Percentiles rank a stretch among this genome's conserved stretches.
Evolutionary conservation across 2,329 filamentous ascomycete species (phyloP).

Genomic region (Penicillium olsonii): DNA sequence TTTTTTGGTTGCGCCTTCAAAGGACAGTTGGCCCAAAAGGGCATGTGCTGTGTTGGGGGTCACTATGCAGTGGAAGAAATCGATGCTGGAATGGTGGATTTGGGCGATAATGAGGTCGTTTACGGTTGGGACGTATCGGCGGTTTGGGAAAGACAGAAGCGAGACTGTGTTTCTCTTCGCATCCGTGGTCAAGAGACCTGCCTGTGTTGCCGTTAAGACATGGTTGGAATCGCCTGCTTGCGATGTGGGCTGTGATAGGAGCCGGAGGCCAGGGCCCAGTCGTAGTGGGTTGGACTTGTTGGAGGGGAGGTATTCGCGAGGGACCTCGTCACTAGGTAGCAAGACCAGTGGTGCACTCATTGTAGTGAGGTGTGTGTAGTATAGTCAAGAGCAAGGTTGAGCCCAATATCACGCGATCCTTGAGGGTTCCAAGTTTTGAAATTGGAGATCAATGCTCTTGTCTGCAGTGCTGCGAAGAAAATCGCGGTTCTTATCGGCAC

Average conservation of each 20-base stretch:
- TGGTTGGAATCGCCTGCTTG: conserved; percentile 58
- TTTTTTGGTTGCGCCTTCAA: conserved; percentile 90
- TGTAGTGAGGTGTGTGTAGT: conserved; percentile 13
- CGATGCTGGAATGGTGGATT: conserved; percentile 71
- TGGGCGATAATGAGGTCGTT: conserved; percentile 89
- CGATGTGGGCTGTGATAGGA: conserved; percentile 73
- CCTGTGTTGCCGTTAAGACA: conserved; percentile 36
- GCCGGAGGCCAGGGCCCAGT: conserved; percentile 79
- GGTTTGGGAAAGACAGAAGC: conserved; percentile 39
- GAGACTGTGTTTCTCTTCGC: conserved; percentile 41
- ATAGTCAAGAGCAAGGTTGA: neutral
- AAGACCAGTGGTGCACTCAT: conserved; percentile 68
- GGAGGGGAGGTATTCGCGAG: conserved; percentile 65
- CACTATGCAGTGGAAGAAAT: conserved; percentile 78
- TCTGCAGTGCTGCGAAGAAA: conserved; percentile 11
- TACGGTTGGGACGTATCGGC: conserved; percentile 74
- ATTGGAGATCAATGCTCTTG: neutral
- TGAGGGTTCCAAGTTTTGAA: neutral
- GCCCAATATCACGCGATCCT: neutral
- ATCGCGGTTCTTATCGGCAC: conserved; percentile 30
- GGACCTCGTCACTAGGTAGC: conserved; percentile 78
- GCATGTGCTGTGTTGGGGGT: conserved; percentile 65
- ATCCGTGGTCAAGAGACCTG: conserved; percentile 41
- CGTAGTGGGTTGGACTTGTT: conserved; percentile 69
- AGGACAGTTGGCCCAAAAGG: conserved; percentile 82